Conservation (phyloP, 148 eudicot genomes). For the Gaultheria prostrata region DNA sequence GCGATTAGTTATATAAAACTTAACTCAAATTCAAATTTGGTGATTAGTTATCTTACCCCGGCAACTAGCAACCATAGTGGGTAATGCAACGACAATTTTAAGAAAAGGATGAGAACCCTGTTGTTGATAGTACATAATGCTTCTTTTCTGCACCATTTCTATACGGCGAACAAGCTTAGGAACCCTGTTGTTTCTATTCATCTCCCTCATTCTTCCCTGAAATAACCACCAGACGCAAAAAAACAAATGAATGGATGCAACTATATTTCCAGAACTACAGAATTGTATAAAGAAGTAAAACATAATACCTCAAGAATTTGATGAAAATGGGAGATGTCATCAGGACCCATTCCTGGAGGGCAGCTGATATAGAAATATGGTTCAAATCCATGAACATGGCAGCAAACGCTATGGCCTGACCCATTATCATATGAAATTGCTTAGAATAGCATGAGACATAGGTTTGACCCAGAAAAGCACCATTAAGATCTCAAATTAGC, state of each 20-base stretch:
- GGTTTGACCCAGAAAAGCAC: neutral
- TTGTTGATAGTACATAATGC: slow-evolving; percentile 95
- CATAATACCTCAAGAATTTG: slow-evolving; percentile 72
- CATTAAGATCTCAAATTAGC: neutral
- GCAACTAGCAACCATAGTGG: slow-evolving; percentile 93
- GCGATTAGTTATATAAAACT: neutral
- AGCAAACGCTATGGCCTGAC: slow-evolving; percentile 88
- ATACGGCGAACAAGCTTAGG: slow-evolving; percentile 70
- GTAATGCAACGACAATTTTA: slow-evolving; percentile 85
- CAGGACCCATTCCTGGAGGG: slow-evolving; percentile 92
- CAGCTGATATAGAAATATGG: slow-evolving; percentile 90
- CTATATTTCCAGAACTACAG: neutral
- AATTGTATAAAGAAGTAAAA: neutral
- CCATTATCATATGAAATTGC: slow-evolving; percentile 18
- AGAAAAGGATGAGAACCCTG: slow-evolving; percentile 75
- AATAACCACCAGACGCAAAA: slow-evolving; percentile 8
- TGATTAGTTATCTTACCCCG: slow-evolving; percentile 54
- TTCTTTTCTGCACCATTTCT: slow-evolving; percentile 84
- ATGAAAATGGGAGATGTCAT: slow-evolving; percentile 85
- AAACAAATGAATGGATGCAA: neutral
- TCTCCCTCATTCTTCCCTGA: slow-evolving; percentile 87
- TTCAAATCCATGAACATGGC: slow-evolving; percentile 97
- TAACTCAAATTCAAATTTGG: slow-evolving; percentile 7
- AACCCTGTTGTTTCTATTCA: slow-evolving; percentile 57
- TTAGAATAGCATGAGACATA: slow-evolving; percentile 6